Evolutionary conservation across 768 basidiomycete genomes (phyloP), one percentile per base, ranked within the genome.

Genomic region (Pulveroboletus ravenelii): DNA sequence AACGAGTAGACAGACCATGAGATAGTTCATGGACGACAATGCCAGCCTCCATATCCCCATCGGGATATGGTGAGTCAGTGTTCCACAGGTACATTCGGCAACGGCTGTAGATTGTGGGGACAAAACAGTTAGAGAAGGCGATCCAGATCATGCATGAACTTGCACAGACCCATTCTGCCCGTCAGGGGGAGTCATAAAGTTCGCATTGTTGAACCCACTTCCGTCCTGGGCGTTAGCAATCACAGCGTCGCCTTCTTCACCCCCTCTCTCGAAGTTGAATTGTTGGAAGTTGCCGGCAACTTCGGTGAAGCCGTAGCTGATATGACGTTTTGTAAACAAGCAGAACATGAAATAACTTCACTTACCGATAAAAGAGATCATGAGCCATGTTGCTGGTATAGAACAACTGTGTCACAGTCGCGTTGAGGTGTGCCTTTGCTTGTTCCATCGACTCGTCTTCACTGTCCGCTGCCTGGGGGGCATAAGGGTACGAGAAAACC

Each of bases 31-130:
- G 92, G 51, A 97, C 93, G 57, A 96, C 93, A 51, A 99, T 98
- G 32, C 94, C 95, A 36, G 92, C 91, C 69, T 99, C 95, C 35
- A 97, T 76, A 60, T 96, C 93, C 25, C 95, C 95, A 61, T 99
- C 95, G 18, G 93, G 78, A 74, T 87, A 97, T 3, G 95, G 95
- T 20, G 79, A 74, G 8, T 84, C 87, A 1, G 89, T 90, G 69
- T 91, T 88, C 95, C 95, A 99, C 41, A 93, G 75, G 71, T 94
- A 94, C 93, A 94, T 97, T 57, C 94, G 79, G 86, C 92, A 94
- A 46, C 89, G 84, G 3, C 66, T 67, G 15, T 6, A 38, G 34
- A 15, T 31, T 7, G 1, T 9, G 15, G 3, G n/a, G 12, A 14
- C 17, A 25, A 15, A 31, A 42, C 5, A 2, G 36, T 59, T 13